Base-by-base conservation (phyloP, 2,329 filamentous ascomycete species). In the Xylariaceae sp. region DNA sequence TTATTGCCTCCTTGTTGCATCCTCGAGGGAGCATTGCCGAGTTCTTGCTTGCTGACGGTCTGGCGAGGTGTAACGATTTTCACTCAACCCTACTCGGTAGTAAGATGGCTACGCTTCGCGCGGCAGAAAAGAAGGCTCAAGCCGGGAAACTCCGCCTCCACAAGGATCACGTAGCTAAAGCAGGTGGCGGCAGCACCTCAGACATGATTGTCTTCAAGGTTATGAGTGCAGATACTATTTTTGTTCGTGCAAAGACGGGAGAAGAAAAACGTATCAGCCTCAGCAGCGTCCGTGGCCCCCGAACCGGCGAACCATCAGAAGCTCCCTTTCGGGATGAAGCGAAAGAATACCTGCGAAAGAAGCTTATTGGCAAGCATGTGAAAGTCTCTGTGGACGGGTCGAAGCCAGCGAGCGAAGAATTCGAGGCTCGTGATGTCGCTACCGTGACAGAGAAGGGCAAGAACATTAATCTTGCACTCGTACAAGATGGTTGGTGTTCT, bases 321-420 rank as follows among this genome's bases (percentile, higher is more conserved):
- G 83, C 90, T 33, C 91, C 92, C 0, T 99, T 93, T 78, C 83
- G 86, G 62, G 89, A 94, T 10, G 93, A 97, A 69, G 93, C 94
- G 26, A 99, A 99, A 78, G 94, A 99, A 71, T 97, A 93, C 70
- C 73, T 97, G 60, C 87, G 94, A 50, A 96, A 96, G 80, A 91
- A 87, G 72, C 74, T 97, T 26, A 99, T 99, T 67, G 94, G 92
- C 57, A 99, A 99, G 79, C 91, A 96, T 62, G 91, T 97, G 61
- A 90, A 88, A 71, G 85, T 97, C 51, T 88, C 83, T 48, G 85
- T 96, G 55, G 92, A 99, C 70, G 94, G 94, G 52, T 91, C 91
- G 72, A 92, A 94, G 74, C 88, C 93, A 36, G 92, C 91, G 2
- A 88, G 81, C 2, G 93, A 96, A 59, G 92, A 90, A 8, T 99